These are phyloP conservation scores for Exophiala viscosa DNA, from an alignment of 2,329 filamentous ascomycete species.

Conservation along the genomic window DNA sequence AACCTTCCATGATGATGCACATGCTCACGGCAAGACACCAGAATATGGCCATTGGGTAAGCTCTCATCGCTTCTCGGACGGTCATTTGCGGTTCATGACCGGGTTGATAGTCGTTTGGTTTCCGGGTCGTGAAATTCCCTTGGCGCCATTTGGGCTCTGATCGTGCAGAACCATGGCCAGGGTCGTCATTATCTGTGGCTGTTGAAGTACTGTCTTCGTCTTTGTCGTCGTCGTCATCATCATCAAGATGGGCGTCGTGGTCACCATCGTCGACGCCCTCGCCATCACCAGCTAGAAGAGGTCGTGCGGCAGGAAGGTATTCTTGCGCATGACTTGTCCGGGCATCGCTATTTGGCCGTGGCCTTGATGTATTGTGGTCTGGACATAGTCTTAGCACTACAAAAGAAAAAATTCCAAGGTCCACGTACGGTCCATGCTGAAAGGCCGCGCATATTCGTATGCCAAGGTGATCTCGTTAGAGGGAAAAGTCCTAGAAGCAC, in stretches of 20 bases:
- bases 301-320: constrained; percentile 5
- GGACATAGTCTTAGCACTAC: too few species aligned
- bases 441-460: too few species aligned
- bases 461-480: too few species aligned
- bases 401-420: too few species aligned
- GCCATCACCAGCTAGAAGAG: constrained; percentile 7
- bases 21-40: constrained; percentile 44
- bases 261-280: neutral
- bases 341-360: constrained; percentile 1
- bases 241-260: neutral
- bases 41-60: constrained; percentile 31
- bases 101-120: neutral
- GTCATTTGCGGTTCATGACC: constrained; percentile 21
- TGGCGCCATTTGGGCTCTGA: too few species aligned
- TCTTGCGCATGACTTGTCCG: constrained; percentile 7
- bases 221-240: neutral
- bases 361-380: constrained; percentile 4
- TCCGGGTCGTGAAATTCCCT: neutral
- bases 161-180: too few species aligned
- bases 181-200: neutral
- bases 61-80: constrained; percentile 22
- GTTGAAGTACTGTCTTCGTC: neutral
- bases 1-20: constrained; percentile 50
- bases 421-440: too few species aligned
- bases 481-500: too few species aligned